phyloP scores from a whole-genome alignment of 148 eudicot species.

The Bassia scoparia region DNA sequence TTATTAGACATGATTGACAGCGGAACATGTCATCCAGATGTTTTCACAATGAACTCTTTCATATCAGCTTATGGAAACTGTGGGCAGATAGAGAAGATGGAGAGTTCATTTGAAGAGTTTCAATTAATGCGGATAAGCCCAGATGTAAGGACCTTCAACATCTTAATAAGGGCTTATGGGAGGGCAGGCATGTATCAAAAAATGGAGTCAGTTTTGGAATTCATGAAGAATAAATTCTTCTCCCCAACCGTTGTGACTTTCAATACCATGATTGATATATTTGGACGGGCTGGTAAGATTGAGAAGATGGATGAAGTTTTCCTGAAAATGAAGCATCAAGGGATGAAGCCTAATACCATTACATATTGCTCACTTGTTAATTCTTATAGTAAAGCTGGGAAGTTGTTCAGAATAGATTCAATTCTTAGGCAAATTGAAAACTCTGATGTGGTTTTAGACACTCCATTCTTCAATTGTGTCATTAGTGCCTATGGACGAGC shows the following conservation, averaged over 20 bases:
- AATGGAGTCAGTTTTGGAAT: conserved; percentile 61
- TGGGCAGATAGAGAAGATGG: conserved; percentile 68
- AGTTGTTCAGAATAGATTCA: conserved; percentile 64
- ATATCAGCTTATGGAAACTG: conserved; percentile 67
- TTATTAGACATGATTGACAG: conserved; percentile 65
- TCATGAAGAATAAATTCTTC: conserved; percentile 64
- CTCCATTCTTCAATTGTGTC: conserved; percentile 72
- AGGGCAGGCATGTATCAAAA: conserved; percentile 61
- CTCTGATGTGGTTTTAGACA: conserved; percentile 70
- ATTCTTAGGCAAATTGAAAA: conserved; percentile 72
- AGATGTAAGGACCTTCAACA: conserved; percentile 71
- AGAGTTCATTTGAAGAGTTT: conserved; percentile 83
- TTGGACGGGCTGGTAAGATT: conserved; percentile 55
- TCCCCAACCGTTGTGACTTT: conserved; percentile 72
- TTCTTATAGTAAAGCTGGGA: conserved; percentile 66
- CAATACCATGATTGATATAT: conserved; percentile 60
- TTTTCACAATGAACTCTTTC: conserved; percentile 77
- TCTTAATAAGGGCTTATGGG: conserved; percentile 79
- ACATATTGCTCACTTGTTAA: conserved; percentile 75
- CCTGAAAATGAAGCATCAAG: conserved; percentile 86
- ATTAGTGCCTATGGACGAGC: conserved; percentile 70
- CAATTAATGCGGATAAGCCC: conserved; percentile 76
- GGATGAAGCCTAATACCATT: conserved; percentile 72
- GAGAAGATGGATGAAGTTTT: conserved; percentile 66
- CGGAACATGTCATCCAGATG: conserved; percentile 63